Evolutionary conservation across 768 basidiomycete genomes (phyloP), one percentile per base, ranked within the genome.

Genomic region (Podaxis pistillaris): DNA sequence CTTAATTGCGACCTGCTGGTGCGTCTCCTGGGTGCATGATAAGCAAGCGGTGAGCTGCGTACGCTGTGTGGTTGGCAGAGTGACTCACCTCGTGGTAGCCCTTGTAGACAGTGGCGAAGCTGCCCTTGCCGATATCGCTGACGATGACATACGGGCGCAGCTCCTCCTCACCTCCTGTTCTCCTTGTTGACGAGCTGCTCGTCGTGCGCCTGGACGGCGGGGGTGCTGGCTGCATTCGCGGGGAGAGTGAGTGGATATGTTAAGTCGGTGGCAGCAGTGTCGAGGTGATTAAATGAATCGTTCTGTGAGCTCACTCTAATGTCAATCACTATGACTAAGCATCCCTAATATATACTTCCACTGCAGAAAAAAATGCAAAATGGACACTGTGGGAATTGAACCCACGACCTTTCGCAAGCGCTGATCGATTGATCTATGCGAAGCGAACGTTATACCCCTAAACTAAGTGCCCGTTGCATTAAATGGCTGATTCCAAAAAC

Each of bases 51-150:
- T 46, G 53, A 41, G n/a, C 5, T 26, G n/a, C 26, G 22, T 2
- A 40, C n/a, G 4, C 53, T 49, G 26, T 15, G 28, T 19, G 19
- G 56, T 44, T 9, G 24, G 22, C n/a, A 58, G 59, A 57, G 30
- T 38, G n/a, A 65, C 89, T 62, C 67, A 93, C 95, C 76, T 89
- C 87, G 73, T 95, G 90, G 77, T 93, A 94, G 56, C 94, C 96
- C 68, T 93, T 93, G 74, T 93, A 96, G 44, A 99, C 96, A 0
- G 91, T 96, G 15, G 96, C 96, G 74, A 98, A 98, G 73, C 91
- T 94, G 17, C 96, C 96, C 73, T 91, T 92, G 38, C 92, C 92
- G 59, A 94, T 87, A 68, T 91, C 86, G 60, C 78, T 79, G 7
- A 86, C 85, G 64, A 94, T 86, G 65, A 94, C 81, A 69, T 93